Evolutionary conservation across 1,139 yeast species (phyloP).

Genomic region (Geotrichum histeridarum): DNA sequence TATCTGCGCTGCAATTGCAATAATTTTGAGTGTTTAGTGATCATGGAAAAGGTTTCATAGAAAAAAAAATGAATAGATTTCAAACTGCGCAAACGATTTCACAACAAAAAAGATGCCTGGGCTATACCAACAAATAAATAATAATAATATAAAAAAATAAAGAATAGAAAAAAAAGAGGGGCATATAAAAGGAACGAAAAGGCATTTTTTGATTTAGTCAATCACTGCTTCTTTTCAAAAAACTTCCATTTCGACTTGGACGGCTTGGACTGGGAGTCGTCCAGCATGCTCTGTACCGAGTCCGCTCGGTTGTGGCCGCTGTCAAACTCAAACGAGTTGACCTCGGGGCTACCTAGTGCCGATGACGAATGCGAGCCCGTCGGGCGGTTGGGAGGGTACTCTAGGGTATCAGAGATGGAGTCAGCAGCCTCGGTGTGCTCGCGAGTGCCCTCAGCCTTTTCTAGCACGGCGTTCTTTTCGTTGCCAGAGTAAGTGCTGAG

Average conservation of each 20-base stretch:
- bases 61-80: neutral
- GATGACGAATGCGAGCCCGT: neutral
- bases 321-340: neutral
- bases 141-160: neutral
- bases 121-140: neutral
- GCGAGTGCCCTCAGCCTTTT: too few species aligned
- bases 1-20: too few species aligned
- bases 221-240: slow-evolving; percentile 3
- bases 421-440: neutral
- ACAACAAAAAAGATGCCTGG: too few species aligned
- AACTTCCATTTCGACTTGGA: neutral
- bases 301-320: neutral
- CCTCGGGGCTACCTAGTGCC: neutral
- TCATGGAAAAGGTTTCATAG: too few species aligned
- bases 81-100: too few species aligned
- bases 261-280: neutral
- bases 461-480: too few species aligned
- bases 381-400: neutral
- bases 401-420: neutral
- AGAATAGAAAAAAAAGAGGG: neutral
- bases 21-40: too few species aligned
- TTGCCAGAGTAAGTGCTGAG: neutral
- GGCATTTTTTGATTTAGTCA: neutral
- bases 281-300: slow-evolving; percentile 1
- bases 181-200: neutral